A percentile compares a stretch with the other conserved stretches of the same genome.
Conservation (phyloP, 1,284 basidiomycete species). For the Rugosomyces carneus region DNA sequence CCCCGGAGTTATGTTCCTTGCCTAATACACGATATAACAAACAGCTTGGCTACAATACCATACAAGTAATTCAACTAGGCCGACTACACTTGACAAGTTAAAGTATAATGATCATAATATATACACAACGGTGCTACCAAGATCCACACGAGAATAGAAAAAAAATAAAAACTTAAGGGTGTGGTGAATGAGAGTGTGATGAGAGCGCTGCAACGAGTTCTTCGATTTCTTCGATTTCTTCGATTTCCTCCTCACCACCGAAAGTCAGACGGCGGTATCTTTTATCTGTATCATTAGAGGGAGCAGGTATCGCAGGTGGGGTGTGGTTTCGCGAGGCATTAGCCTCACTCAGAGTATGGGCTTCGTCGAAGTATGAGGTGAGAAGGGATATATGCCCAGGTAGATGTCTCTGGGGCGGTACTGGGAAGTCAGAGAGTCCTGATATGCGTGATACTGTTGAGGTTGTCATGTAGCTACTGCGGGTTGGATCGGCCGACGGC, state of each 20-base stretch:
- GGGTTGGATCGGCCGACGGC: conserved; percentile 39
- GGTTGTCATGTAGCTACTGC: conserved; percentile 63
- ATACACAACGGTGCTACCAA: neutral
- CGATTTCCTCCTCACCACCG: conserved; percentile 25
- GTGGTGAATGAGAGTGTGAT: conserved; percentile 16
- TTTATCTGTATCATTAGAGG: conserved; percentile 1
- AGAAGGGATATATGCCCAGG: conserved; percentile 37
- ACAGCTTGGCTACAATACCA: too few relatives aligned
- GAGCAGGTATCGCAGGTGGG: conserved; percentile 4
- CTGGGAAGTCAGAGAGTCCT: conserved; percentile 68
- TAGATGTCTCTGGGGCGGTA: conserved; percentile 41
- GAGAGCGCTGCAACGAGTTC: conserved; percentile 21
- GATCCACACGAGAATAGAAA: neutral
- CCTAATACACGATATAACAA: too few relatives aligned
- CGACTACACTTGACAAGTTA: neutral
- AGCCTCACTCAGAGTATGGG: conserved; percentile 17
- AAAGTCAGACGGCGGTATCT: conserved; percentile 21
- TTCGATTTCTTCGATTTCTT: too few relatives aligned
- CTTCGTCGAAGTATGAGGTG: conserved; percentile 38
- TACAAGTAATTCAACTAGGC: neutral
- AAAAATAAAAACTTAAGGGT: neutral
- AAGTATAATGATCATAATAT: conserved; percentile 1
- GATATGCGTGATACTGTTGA: conserved; percentile 61
- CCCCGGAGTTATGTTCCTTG: too few relatives aligned
- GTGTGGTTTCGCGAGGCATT: conserved; percentile 5